A percentile compares a stretch with the other conserved stretches of the same genome.
phyloP scores from a whole-genome alignment of 768 basidiomycete genomes.

The Mycena maculata region DNA sequence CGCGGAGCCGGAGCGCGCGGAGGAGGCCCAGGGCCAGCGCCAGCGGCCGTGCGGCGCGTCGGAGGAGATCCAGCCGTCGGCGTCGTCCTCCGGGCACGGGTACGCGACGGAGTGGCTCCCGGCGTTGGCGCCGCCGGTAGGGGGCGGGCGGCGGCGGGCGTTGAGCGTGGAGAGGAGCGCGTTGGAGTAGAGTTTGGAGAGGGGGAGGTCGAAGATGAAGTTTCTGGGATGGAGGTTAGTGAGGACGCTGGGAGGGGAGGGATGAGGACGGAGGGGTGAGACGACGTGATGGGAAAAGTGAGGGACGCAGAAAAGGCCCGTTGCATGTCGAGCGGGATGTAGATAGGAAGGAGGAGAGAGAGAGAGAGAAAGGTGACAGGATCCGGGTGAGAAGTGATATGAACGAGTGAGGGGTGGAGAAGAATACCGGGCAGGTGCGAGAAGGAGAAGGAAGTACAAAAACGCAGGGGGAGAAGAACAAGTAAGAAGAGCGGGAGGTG shows the following conservation, averaged over 20 bases:
- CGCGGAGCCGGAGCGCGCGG: not conserved
- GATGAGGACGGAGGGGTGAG: not conserved
- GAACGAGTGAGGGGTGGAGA: too few relatives aligned
- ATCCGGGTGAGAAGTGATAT: too few relatives aligned
- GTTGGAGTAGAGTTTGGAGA: slow-evolving; percentile 59
- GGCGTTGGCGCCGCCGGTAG: not conserved
- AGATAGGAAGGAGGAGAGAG: too few relatives aligned
- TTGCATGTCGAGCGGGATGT: too few relatives aligned
- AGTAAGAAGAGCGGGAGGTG: too few relatives aligned
- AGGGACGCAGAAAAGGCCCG: too few relatives aligned
- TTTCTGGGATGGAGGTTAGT: slow-evolving; percentile 1
- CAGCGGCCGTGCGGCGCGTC: too few relatives aligned
- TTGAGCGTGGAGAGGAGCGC: slow-evolving; percentile 61
- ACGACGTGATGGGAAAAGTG: not conserved
- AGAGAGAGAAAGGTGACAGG: too few relatives aligned
- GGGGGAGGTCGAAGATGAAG: slow-evolving; percentile 29
- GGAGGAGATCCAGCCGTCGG: not conserved
- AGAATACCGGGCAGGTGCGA: too few relatives aligned
- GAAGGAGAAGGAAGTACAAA: too few relatives aligned
- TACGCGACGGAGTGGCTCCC: not conserved
- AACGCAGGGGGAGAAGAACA: too few relatives aligned
- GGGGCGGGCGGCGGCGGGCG: slow-evolving; percentile 47
- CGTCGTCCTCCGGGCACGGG: not conserved
- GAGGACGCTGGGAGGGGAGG: not conserved
- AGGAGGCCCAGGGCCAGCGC: too few relatives aligned